A percentile compares a stretch with the other conserved stretches of the same genome.
phyloP scores from a whole-genome alignment of 805 yeast species.

The Candida saitoana region DNA sequence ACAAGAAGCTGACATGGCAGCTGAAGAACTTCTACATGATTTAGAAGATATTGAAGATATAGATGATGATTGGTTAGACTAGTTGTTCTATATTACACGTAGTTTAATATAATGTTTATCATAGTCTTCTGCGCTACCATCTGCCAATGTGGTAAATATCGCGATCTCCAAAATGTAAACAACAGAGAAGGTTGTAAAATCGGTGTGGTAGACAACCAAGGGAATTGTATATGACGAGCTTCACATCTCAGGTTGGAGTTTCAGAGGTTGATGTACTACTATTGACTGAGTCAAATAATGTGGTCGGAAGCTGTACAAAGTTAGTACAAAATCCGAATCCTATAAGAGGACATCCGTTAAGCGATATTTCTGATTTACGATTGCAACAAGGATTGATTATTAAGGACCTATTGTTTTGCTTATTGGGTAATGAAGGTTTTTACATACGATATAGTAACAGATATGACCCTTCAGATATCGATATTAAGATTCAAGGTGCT shows the following conservation, averaged over 20 bases:
- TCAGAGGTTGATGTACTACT: not conserved
- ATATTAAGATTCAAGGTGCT: constrained; percentile 58
- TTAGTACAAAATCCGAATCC: constrained; percentile 5
- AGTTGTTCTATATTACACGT: too few species aligned
- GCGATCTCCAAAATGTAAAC: not conserved
- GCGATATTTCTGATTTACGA: constrained; percentile 42
- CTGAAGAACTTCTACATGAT: constrained; percentile 23
- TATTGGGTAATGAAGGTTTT: constrained; percentile 73
- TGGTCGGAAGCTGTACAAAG: not conserved
- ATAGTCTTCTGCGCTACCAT: constrained; percentile 3
- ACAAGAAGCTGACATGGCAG: constrained; percentile 58
- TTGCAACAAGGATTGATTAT: constrained; percentile 72
- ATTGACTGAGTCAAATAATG: not conserved
- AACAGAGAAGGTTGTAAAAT: not conserved
- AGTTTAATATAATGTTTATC: too few species aligned
- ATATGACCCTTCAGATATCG: constrained; percentile 45
- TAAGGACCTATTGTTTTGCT: constrained; percentile 62
- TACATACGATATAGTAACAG: constrained; percentile 66
- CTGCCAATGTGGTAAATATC: too few species aligned
- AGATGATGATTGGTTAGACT: constrained; percentile 7
- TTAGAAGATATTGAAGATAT: constrained; percentile 23
- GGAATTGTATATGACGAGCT: not conserved
- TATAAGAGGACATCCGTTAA: constrained; percentile 43
- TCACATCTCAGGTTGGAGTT: not conserved
- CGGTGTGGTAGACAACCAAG: not conserved